phyloP scores from a whole-genome alignment of 2,329 filamentous ascomycete genomes.

The Paecilomyces fulvus region DNA sequence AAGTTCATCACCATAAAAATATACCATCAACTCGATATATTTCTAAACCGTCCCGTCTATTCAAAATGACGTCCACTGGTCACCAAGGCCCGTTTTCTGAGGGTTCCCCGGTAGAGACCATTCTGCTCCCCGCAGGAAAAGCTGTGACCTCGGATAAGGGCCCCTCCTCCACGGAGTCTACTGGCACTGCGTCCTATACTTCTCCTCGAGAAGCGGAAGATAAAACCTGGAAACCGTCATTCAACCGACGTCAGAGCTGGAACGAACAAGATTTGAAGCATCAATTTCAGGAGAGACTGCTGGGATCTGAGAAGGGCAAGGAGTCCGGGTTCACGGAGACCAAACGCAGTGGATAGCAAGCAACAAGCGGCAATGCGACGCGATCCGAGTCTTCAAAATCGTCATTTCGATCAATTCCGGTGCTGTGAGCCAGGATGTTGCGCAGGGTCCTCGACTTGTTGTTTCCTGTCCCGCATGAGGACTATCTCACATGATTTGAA shows the following conservation, averaged over 20 bases:
- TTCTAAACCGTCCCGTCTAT: background rate
- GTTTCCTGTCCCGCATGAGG: background rate
- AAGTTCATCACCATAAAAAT: background rate
- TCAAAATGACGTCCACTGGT: conserved; percentile 5
- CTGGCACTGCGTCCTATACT: background rate
- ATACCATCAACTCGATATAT: background rate
- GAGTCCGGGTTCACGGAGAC: conserved; percentile 52
- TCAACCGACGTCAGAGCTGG: conserved; percentile 27
- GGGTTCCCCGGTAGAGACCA: conserved; percentile 3
- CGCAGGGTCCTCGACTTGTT: background rate
- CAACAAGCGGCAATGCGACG: background rate
- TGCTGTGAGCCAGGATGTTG: background rate
- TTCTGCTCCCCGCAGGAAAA: conserved; percentile 3
- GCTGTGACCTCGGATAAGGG: background rate
- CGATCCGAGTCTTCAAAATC: background rate
- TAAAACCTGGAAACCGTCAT: conserved; percentile 21
- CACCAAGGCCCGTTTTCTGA: conserved; percentile 6
- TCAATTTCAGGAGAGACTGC: conserved; percentile 37
- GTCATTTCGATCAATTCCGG: background rate
- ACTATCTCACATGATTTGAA: background rate
- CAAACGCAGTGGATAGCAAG: background rate
- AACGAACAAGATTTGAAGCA: conserved; percentile 50
- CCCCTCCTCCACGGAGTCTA: background rate
- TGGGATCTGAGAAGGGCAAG: conserved; percentile 33
- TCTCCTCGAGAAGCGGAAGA: background rate